Evolutionary conservation across 2,329 filamentous ascomycete species (phyloP), one percentile per base, ranked within the genome.

Genomic region (Apiospora aurea): DNA sequence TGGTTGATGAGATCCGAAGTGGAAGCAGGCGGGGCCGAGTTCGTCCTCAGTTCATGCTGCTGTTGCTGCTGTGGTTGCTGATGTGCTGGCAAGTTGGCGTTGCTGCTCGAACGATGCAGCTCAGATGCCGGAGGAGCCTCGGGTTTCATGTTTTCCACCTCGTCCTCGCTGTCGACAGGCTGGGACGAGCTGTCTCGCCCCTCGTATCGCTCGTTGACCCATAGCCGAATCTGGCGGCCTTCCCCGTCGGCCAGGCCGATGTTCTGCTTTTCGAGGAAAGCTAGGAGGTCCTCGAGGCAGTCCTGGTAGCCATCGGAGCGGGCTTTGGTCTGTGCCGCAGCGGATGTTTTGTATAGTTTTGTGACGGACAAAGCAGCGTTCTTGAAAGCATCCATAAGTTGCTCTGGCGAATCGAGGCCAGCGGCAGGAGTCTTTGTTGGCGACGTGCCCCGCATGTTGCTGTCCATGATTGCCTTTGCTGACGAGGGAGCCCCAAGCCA

Each of bases 331-430:
- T 96, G 92, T 68, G 94, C 93, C 44, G 91, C 87, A 16, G 94
- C 92, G 3, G 96, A 96, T 51, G 92, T 95, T 83, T 97, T 98
- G 85, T 98, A 98, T 18, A 99, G 91, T 79, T 97, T 97, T 67
- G 96, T 98, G 71, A 98, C 95, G 7, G 95, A 97, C 46, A 98
- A 87, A 26, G 96, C 96, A 46, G 96, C 96, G 21, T 93, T 91
- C 82, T 95, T 96, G 87, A 99, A 99, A 72, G 94, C 92, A 77
- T 96, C 92, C 72, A 98, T 90, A 67, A 98, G 90, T 79, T 91
- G 87, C 79, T 92, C 90, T 24, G 89, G 87, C 24, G 85, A 84
- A 66, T 86, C 85, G 11, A 69, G 46, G 34, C n/a, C 73, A 72
- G 77, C 80, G n/a, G 76, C 83, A 80, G 78, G 76, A 76, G 74